phyloP scores from a whole-genome alignment of 2,329 filamentous ascomycete species.

The Epichloe uncinata region DNA sequence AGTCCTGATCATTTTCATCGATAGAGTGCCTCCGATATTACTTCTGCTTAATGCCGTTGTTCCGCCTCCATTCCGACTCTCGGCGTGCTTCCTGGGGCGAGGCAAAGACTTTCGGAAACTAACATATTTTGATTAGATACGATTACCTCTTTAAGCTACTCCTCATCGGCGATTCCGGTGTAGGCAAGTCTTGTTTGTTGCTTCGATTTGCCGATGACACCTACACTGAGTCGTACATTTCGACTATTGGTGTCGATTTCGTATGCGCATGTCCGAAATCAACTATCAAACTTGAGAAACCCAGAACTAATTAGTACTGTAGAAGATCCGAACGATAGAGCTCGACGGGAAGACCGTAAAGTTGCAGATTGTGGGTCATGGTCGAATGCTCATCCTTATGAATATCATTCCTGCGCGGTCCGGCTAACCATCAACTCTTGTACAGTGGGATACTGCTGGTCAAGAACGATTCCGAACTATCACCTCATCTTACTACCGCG shows the following conservation, averaged over 20 bases:
- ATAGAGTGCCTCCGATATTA: slow-evolving; percentile 1
- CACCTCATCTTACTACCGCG: slow-evolving; percentile 98
- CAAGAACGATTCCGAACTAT: slow-evolving; percentile 99
- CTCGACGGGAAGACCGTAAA: slow-evolving; percentile 99
- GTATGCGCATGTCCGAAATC: slow-evolving; percentile 43
- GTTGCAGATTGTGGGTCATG: slow-evolving; percentile 78
- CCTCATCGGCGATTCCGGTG: slow-evolving; percentile 99
- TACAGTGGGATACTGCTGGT: slow-evolving; percentile 94
- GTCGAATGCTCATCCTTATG: not conserved
- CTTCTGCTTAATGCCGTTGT: not conserved
- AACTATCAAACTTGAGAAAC: not conserved
- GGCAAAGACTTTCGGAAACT: slow-evolving; percentile 6
- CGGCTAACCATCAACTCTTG: not conserved
- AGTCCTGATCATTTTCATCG: slow-evolving; percentile 2
- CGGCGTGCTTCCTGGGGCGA: not conserved
- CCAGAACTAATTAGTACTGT: slow-evolving; percentile 8
- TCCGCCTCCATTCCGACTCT: not conserved
- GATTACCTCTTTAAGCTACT: slow-evolving; percentile 99
- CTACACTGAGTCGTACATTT: slow-evolving; percentile 99
- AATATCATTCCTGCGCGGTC: not conserved
- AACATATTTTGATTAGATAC: slow-evolving; percentile 54
- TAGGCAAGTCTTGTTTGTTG: slow-evolving; percentile 98
- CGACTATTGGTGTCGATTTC: slow-evolving; percentile 98
- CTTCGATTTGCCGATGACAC: slow-evolving; percentile 97
- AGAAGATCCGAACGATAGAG: slow-evolving; percentile 99